Base-by-base conservation (phyloP, 139 green algal genomes). In the Microglena sp. region DNA sequence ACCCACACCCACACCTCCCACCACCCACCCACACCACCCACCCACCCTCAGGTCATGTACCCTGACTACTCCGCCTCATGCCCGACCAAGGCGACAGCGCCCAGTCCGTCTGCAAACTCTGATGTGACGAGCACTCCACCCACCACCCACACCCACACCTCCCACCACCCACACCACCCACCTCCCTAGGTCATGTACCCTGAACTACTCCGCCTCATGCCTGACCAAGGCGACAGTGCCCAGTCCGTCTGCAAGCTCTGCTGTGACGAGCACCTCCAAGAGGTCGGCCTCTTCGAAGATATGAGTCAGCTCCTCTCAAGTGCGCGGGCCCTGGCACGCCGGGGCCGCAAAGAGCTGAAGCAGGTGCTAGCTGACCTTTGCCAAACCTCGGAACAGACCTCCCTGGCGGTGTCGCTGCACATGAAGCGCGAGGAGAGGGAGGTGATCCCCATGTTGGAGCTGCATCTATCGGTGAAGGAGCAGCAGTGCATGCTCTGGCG, bases 401-500 rank as follows among this genome's bases (percentile, higher is more conserved):
- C 67, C 5, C 54, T 27, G 0, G 73, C 74, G 22, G 87, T 88
- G 45, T 75, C 57, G 46, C 50, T 64, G 2, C 77, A 84, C 64
- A 84, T 84, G 77, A 54, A 57, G 3, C 46, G 68, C 2, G 84
- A 91, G 67, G 86, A 90, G 73, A 50, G 33, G 22, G 78, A 85
- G 46, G 76, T 94, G 69, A 84, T 96, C 65, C 90, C 90, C 15
- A 33, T 90, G 67, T 78, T 96, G 34, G 74, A 84, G 62, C 68
- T 62, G 18, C 66, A 74, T 5, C 78, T 95, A 62, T 82, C 75
- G 30, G 31, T 59, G 1, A 70, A 66, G 6, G 81, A 95, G 83
- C 92, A 98, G 84, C 85, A 89, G 11, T 64, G 62, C 27, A 83
- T 98, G 66, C 76, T 96, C 62, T 98, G 91, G 83, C 77, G 74